phyloP scores from a whole-genome alignment of 331 rosid species.

The Malus hybrid region DNA sequence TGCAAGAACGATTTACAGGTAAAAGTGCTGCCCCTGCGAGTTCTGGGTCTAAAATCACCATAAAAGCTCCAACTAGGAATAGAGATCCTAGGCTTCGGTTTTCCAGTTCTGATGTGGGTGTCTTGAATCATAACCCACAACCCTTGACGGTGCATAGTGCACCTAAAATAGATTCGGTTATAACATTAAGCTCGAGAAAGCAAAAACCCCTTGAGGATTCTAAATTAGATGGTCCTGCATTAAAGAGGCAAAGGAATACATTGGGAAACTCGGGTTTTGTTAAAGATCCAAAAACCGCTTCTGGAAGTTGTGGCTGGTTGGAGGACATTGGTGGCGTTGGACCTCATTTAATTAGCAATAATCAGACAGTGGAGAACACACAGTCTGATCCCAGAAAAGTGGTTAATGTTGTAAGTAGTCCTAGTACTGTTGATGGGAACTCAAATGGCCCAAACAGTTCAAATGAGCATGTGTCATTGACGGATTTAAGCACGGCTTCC shows the following conservation, averaged over 20 bases:
- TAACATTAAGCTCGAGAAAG: slow-evolving; percentile 45
- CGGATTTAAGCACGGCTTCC: slow-evolving; percentile 26
- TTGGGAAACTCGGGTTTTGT: slow-evolving; percentile 30
- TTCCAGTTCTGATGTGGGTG: slow-evolving; percentile 48
- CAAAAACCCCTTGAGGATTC: slow-evolving; percentile 56
- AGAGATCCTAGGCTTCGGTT: slow-evolving; percentile 93
- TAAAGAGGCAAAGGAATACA: slow-evolving; percentile 56
- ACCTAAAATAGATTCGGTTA: slow-evolving; percentile 49
- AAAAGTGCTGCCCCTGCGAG: slow-evolving; percentile 32
- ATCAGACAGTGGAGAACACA: slow-evolving; percentile 29
- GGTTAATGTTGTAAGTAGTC: slow-evolving; percentile 19
- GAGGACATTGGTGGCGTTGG: slow-evolving; percentile 38
- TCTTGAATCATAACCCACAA: slow-evolving; percentile 43
- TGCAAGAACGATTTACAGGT: slow-evolving; percentile 28
- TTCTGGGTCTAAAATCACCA: slow-evolving; percentile 27
- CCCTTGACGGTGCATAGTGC: slow-evolving; percentile 25
- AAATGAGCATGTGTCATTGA: slow-evolving; percentile 32
- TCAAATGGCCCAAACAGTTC: slow-evolving; percentile 29
- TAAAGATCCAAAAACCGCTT: slow-evolving; percentile 27
- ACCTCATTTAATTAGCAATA: slow-evolving; percentile 41
- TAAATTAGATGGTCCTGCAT: slow-evolving; percentile 40
- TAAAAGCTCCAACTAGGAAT: slow-evolving; percentile 54
- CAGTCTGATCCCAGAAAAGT: slow-evolving; percentile 37
- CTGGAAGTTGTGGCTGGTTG: slow-evolving; percentile 71
- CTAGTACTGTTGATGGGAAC: slow-evolving; percentile 19